Conservation (phyloP, 2,329 filamentous ascomycete species). For the Talaromyces sp. region DNA sequence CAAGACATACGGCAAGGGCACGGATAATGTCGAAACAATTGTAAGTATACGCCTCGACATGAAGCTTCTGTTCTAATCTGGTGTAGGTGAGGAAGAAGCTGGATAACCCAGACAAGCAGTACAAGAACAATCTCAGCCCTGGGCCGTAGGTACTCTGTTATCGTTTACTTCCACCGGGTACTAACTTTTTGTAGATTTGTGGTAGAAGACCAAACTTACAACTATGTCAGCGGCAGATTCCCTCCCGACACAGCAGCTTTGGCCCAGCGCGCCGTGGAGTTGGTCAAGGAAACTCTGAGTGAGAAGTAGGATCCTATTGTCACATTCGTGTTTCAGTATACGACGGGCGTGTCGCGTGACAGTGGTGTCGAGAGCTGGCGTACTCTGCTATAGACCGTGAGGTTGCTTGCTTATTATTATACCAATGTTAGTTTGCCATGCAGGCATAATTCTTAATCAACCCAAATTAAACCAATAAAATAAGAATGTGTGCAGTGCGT, state of each 20-base stretch:
- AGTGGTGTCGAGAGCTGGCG: not conserved
- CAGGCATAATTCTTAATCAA: too few relatives aligned
- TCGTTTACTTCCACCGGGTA: not conserved
- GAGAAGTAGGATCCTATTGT: not conserved
- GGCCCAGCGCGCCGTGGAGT: slow-evolving; percentile 37
- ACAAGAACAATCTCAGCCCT: slow-evolving; percentile 7
- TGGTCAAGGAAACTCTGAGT: slow-evolving; percentile 26
- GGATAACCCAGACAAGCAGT: slow-evolving; percentile 37
- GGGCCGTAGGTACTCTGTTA: slow-evolving; percentile 4
- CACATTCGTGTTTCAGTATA: not conserved
- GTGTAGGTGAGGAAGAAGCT: slow-evolving; percentile 40
- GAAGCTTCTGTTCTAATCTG: not conserved
- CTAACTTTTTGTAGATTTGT: slow-evolving; percentile 9
- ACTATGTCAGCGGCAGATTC: slow-evolving; percentile 19
- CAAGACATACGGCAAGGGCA: slow-evolving; percentile 50
- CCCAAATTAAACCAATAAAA: not conserved
- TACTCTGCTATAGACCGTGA: not conserved
- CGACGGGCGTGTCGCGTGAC: not conserved
- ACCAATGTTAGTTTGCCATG: not conserved
- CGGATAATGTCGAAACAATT: slow-evolving; percentile 43
- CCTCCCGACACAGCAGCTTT: slow-evolving; percentile 28
- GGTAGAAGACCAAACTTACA: slow-evolving; percentile 32
- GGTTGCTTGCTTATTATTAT: not conserved
- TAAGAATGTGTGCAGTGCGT: not conserved
- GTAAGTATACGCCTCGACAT: slow-evolving; percentile 25